Conservation (phyloP, 306 rosid genomes). For the Quercus agrifolia region DNA sequence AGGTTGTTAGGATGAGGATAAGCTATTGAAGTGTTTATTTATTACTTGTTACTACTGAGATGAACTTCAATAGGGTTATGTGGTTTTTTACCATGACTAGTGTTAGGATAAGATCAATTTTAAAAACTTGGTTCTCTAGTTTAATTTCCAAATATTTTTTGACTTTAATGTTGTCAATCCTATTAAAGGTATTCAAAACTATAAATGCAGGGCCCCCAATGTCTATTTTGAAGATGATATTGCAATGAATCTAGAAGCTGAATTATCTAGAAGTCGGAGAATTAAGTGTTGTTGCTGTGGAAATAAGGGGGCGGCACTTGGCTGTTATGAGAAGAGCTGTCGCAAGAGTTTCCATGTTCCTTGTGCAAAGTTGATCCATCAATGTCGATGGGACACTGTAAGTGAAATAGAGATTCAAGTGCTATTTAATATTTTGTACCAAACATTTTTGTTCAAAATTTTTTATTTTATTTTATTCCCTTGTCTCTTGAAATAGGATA, state of each 20-base stretch:
- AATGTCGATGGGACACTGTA: slow-evolving; percentile 93
- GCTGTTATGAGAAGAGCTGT: slow-evolving; percentile 80
- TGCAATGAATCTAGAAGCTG: slow-evolving; percentile 87
- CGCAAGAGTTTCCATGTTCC: slow-evolving; percentile 89
- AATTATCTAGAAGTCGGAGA: slow-evolving; percentile 75
- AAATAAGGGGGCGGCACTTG: slow-evolving; percentile 83
- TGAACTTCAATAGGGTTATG: background rate
- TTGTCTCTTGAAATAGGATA: slow-evolving; percentile 45
- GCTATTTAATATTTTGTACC: background rate
- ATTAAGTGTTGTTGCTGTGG: slow-evolving; percentile 88
- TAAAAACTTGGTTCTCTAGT: background rate
- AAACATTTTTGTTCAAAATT: background rate
- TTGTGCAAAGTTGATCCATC: slow-evolving; percentile 77
- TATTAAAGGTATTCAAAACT: slow-evolving; percentile 16
- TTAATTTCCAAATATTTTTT: background rate
- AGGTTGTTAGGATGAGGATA: background rate
- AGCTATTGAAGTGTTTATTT: background rate
- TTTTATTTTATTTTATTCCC: slow-evolving; percentile 9
- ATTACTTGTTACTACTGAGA: too few relatives aligned
- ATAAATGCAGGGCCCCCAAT: slow-evolving; percentile 79
- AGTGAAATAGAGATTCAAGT: slow-evolving; percentile 9
- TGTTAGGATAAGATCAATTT: background rate
- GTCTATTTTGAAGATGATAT: slow-evolving; percentile 71
- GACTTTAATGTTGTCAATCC: background rate
- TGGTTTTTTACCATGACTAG: background rate